Base-by-base conservation (phyloP, 768 basidiomycete species). In the Leccinellum albellum region DNA sequence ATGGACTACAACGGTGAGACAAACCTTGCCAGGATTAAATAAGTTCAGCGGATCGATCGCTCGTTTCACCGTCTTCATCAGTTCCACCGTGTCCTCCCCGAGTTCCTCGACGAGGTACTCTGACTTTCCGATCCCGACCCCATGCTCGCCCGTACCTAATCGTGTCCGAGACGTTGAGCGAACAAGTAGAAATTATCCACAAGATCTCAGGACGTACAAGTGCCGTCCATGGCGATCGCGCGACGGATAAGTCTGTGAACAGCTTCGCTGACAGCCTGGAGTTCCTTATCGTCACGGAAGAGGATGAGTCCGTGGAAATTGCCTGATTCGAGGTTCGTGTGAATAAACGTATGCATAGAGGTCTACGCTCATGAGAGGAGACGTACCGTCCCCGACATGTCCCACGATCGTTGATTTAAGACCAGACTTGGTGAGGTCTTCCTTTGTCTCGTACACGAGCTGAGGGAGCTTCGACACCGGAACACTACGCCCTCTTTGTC, bases 31-130 rank as follows among this genome's bases (percentile, higher is more conserved):
- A 7, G 94, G 94, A 68, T 96, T 97, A 71, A 94, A 79, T 50
- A 97, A 75, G 64, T 89, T 85, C 48, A 82, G 66, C 1, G 94
- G 93, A 70, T 96, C 94, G 13, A 94, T 75, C 3, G 86, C 80
- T 40, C 74, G 73, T 72, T 96, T 98, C 64, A 97, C 79, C n/a
- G 79, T 82, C 75, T 83, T 85, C 93, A 97, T 94, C 10, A 96
- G 74, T 48, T 84, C 82, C 12, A 97, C 86, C 0, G 94, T 95
- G 4, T 84, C 86, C 47, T 76, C 76, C 0, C 95, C 95, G 1
- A 98, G 80, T 69, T 98, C 95, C n/a, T 86, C 79, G 17, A 75
- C 69, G 2, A 98, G 80, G 70, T 91, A 96, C 65, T 88, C 83
- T 63, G 84, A 88, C 75, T 94, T 94, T 10, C 92, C 92, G 7